phyloP scores from a whole-genome alignment of 148 eudicot species.

The Mesembryanthemum crystallinum region DNA sequence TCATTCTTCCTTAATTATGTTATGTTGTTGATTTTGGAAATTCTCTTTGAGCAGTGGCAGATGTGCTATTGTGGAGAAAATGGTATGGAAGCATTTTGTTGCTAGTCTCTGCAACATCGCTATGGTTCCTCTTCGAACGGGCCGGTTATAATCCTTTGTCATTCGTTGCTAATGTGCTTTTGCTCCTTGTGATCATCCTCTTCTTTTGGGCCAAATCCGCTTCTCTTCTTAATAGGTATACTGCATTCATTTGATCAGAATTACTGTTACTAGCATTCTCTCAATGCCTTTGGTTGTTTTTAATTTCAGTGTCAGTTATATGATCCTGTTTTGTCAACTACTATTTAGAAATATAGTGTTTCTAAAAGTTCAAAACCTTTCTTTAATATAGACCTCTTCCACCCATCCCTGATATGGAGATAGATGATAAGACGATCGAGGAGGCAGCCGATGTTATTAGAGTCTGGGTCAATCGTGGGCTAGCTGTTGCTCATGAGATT shows the following conservation, averaged over 20 bases:
- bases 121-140: slow-evolving; percentile 67
- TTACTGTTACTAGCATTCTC: background rate
- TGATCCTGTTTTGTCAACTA: no score
- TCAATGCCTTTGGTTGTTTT: background rate
- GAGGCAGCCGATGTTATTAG: slow-evolving; percentile 58
- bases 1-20: background rate
- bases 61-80: slow-evolving; percentile 78
- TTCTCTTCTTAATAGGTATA: slow-evolving; percentile 80
- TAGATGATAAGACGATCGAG: slow-evolving; percentile 63
- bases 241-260: background rate
- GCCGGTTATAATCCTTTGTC: slow-evolving; percentile 70
- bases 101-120: slow-evolving; percentile 47
- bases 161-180: slow-evolving; percentile 58
- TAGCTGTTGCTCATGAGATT: slow-evolving; percentile 72
- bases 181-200: slow-evolving; percentile 68
- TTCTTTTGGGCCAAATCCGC: slow-evolving; percentile 98
- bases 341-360: background rate
- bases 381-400: slow-evolving; percentile 69
- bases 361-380: background rate
- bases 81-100: slow-evolving; percentile 38
- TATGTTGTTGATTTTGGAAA: background rate
- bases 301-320: background rate
- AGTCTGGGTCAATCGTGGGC: slow-evolving; percentile 53
- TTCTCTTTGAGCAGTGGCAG: slow-evolving; percentile 55
- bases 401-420: slow-evolving; percentile 83